Evolutionary conservation across 768 basidiomycete species (phyloP), one percentile per base, ranked within the genome.

Genomic region (Mycena metata): DNA sequence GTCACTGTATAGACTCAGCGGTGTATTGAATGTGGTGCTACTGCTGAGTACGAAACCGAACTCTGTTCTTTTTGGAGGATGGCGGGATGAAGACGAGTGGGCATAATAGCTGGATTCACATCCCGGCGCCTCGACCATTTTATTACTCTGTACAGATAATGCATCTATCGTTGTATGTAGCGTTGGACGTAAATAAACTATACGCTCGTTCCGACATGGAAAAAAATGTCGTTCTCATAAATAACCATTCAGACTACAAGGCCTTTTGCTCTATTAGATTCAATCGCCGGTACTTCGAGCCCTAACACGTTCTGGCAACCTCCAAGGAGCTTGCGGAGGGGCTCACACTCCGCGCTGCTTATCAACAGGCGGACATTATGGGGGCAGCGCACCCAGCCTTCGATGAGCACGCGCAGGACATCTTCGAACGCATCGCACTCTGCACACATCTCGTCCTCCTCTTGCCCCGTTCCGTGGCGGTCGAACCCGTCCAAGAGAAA

Each of bases 21-120:
- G 84, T 12, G 70, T 76, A 36, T 67, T 77, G 56, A 85, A 85
- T 57, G 83, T 84, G 12, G 39, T 81, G 23, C 76, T 86, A 9
- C 72, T 84, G 39, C 71, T 83, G 24, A 65, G 70, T 21, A 80
- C 81, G 17, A 78, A 80, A 21, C 82, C 81, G 5, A 76, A 76
- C 39, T 75, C 80, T 1, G 75, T 76, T 26, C 75, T 83, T 12
- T 83, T 83, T 55, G 74, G 75, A 8, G 51, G 45, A 13, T 59
- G 30, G 15, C 15, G 11, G 39, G 15, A 10, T 39, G 39, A 10
- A 11, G 39, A 39, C 10, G 39, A 10, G 11, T 39, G 39, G 15
- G 39, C 2, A 39, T 10, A 15, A 39, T 10, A 39, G 39, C 39
- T 39, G 39, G 39, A 39, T 30, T 30, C 30, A 30, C 30, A 30